Evolutionary conservation across 2,329 filamentous ascomycete species (phyloP).

Genomic region (Fusarium phyllophilum): DNA sequence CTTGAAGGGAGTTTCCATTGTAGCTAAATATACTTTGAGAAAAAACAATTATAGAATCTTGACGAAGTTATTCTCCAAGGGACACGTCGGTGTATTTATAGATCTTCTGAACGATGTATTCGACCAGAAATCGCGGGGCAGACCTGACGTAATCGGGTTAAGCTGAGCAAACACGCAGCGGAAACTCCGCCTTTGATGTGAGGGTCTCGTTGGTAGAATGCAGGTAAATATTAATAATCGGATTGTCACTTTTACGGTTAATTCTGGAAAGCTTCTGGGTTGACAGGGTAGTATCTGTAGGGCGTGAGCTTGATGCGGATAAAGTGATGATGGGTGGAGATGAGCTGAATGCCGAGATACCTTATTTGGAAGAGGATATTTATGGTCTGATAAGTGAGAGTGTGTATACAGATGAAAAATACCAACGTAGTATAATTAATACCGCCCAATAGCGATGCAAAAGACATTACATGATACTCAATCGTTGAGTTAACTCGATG

Average conservation of each 20-base stretch:
- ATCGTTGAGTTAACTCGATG: not conserved
- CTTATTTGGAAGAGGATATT: not conserved
- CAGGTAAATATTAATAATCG: not conserved
- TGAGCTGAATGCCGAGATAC: not conserved
- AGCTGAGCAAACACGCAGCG: not conserved
- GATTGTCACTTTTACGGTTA: not conserved
- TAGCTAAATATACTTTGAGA: not conserved
- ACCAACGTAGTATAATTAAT: fast-evolving
- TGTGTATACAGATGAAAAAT: not conserved
- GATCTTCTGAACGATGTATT: not conserved
- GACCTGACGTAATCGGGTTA: constrained; percentile 32
- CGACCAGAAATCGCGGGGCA: constrained; percentile 24
- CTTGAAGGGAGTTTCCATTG: constrained; percentile 44
- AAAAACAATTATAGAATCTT: not conserved
- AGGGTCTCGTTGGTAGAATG: not conserved
- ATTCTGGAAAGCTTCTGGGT: not conserved
- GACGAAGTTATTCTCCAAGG: not conserved
- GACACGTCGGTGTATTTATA: constrained; percentile 9
- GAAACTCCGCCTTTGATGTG: constrained; percentile 12
- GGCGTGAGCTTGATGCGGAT: not conserved
- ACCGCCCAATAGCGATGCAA: not conserved
- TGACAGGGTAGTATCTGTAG: not conserved
- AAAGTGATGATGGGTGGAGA: not conserved
- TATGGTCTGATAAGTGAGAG: not conserved
- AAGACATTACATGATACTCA: not conserved